phyloP scores from a whole-genome alignment of 495 filamentous ascomycete genomes.

The Hypoxylon fragiforme region DNA sequence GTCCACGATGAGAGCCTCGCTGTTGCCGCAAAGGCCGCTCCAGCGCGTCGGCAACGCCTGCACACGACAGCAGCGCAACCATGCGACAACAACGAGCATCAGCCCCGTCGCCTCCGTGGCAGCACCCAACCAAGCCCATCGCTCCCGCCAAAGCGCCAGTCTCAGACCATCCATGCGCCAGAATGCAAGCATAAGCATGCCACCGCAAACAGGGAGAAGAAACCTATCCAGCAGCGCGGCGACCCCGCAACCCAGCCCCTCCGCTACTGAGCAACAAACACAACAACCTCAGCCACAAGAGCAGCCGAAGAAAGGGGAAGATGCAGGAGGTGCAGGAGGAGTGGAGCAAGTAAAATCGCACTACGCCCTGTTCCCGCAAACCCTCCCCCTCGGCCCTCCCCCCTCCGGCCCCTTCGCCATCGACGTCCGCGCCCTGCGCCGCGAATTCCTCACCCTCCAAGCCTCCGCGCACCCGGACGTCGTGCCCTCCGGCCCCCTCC shows the following conservation, averaged over 20 bases:
- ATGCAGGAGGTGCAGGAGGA: background rate
- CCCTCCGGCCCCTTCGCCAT: constrained; percentile 76
- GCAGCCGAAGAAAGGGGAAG: background rate
- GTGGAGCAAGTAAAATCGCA: constrained; percentile 46
- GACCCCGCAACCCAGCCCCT: background rate
- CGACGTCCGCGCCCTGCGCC: constrained; percentile 66
- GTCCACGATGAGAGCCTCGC: constrained; percentile 33
- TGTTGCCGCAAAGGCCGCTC: constrained; percentile 10
- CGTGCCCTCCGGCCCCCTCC: constrained; percentile 30
- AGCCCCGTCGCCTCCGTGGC: background rate
- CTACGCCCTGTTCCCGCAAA: constrained; percentile 87
- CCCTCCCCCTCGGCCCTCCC: constrained; percentile 79
- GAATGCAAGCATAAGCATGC: background rate
- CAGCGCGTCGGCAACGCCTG: constrained; percentile 34
- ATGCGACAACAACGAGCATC: constrained; percentile 4
- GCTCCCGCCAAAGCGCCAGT: background rate
- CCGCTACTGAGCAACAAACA: background rate
- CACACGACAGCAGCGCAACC: constrained; percentile 19
- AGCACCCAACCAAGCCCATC: background rate
- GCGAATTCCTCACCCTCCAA: constrained; percentile 87
- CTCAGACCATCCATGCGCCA: background rate
- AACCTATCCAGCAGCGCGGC: constrained; percentile 11
- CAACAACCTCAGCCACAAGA: background rate
- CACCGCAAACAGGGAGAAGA: constrained; percentile 1
- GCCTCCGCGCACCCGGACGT: constrained; percentile 76